Evolutionary conservation across 2,329 filamentous ascomycete genomes (phyloP), one percentile per base, ranked within the genome.

Genomic region (Cryphonectria naterciae): DNA sequence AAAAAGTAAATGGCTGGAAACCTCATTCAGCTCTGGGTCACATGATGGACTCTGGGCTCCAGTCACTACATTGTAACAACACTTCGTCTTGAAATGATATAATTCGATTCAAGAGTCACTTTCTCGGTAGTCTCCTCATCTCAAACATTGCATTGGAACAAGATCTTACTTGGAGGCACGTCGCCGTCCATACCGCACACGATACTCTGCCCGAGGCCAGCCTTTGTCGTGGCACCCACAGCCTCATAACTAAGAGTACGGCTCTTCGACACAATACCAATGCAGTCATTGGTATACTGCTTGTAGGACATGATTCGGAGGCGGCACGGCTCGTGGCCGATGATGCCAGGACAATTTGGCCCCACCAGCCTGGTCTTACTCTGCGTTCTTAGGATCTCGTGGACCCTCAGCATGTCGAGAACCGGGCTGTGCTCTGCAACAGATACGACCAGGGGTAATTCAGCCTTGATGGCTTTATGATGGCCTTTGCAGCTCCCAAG

Each of bases 381-480:
- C 77, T 95, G 92, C 0, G 91, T 91, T 72, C 88, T 85, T 4
- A 95, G 84, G 62, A 93, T 89, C 32, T 90, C 90, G 65, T 93
- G 89, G 66, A 86, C 81, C 81, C 91, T 87, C 73, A 95, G 84
- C 77, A 94, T 90, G 76, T 94, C 92, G 78, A 94, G 91, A 22
- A 94, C 81, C 0, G 93, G 93, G 46, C 95, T 91, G 78, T 94
- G 92, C 78, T 95, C 93, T 10, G 93, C 92, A 8, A 95, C 92
- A 6, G 92, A 91, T 8, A 94, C 91, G 25, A 95, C 89, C 1
- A 95, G 84, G 0, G 92, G 91, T 0, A 94, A 90, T 76, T 94
- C 91, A 0, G 92, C 92, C 77, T 93, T 91, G 69, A 95, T 91
- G 1, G 92, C 92, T 32, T 32, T 86, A 49, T 49, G 19, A 49